Conservation (phyloP, 2,329 filamentous ascomycete genomes). For the Didymosphaeria variabile region DNA sequence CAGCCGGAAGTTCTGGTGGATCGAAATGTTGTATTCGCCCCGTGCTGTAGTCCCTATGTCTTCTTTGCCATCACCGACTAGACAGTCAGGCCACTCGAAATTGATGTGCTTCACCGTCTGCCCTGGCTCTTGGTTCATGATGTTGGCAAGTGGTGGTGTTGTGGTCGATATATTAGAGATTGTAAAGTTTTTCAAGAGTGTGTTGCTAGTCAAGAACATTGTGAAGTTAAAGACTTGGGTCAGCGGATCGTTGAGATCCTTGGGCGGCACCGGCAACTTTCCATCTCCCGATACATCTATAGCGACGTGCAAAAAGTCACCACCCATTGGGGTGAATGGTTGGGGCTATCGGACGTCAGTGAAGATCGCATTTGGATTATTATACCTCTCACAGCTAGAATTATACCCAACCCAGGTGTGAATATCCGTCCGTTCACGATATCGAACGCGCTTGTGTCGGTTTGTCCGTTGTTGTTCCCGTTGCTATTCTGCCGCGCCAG, state of each 20-base stretch:
- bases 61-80: slow-evolving; percentile 67
- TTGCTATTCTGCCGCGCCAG: slow-evolving; percentile 26
- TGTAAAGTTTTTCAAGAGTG: slow-evolving; percentile 72
- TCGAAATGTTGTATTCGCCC: slow-evolving; percentile 75
- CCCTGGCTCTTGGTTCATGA: slow-evolving; percentile 69
- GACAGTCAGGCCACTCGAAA: slow-evolving; percentile 75
- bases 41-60: slow-evolving; percentile 58
- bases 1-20: slow-evolving; percentile 74
- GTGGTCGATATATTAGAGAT: slow-evolving; percentile 68
- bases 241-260: slow-evolving; percentile 59
- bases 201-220: slow-evolving; percentile 72
- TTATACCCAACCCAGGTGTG: slow-evolving; percentile 72
- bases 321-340: slow-evolving; percentile 50
- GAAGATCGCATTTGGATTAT: background rate
- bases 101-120: slow-evolving; percentile 79
- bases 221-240: slow-evolving; percentile 71
- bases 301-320: slow-evolving; percentile 67
- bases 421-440: slow-evolving; percentile 72
- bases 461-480: slow-evolving; percentile 24
- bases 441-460: slow-evolving; percentile 58
- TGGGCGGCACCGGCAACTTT: slow-evolving; percentile 67
- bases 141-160: slow-evolving; percentile 65
- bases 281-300: slow-evolving; percentile 74
- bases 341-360: slow-evolving; percentile 39
- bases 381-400: slow-evolving; percentile 62